These are phyloP conservation scores for Cicer cuneatum DNA, from an alignment of 306 rosid genomes.

Conservation along the genomic window DNA sequence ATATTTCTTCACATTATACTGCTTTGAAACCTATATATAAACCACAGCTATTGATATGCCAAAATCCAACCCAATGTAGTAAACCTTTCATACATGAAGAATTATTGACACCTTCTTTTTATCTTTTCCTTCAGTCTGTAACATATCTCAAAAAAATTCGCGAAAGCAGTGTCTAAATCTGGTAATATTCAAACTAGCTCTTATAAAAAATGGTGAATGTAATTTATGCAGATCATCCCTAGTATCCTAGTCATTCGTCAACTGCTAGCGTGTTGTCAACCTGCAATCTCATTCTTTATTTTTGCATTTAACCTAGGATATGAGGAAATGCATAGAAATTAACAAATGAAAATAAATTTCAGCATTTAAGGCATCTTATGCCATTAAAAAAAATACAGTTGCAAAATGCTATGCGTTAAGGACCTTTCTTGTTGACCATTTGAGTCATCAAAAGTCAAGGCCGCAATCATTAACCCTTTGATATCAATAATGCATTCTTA, in stretches of 20 bases:
- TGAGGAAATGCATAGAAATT: conserved; percentile 21
- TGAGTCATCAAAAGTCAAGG: conserved; percentile 18
- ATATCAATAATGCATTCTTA: conserved; percentile 16
- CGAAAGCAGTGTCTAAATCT: conserved; percentile 8
- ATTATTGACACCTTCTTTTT: not conserved
- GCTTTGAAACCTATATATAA: conserved; percentile 28
- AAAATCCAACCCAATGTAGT: conserved; percentile 28
- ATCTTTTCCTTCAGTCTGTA: conserved; percentile 9
- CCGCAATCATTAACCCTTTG: not conserved
- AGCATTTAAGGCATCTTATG: conserved; percentile 16
- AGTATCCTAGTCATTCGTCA: conserved; percentile 1
- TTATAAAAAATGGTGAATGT: conserved; percentile 5
- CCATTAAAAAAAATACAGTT: conserved; percentile 11
- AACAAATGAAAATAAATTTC: conserved; percentile 13
- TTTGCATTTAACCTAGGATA: conserved; percentile 12
- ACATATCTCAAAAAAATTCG: not conserved
- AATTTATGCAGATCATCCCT: conserved; percentile 6
- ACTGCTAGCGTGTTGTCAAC: not conserved
- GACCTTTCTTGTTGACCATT: conserved; percentile 2
- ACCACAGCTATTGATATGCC: conserved; percentile 11
- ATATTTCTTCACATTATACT: conserved; percentile 6
- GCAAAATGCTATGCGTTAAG: conserved; percentile 17
- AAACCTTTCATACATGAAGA: conserved; percentile 30
- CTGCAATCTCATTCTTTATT: conserved; percentile 8
- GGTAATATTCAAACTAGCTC: conserved; percentile 26